Evolutionary conservation across 805 yeast genomes (phyloP), one percentile per base, ranked within the genome.

Genomic region (Nakazawaea ernobii): DNA sequence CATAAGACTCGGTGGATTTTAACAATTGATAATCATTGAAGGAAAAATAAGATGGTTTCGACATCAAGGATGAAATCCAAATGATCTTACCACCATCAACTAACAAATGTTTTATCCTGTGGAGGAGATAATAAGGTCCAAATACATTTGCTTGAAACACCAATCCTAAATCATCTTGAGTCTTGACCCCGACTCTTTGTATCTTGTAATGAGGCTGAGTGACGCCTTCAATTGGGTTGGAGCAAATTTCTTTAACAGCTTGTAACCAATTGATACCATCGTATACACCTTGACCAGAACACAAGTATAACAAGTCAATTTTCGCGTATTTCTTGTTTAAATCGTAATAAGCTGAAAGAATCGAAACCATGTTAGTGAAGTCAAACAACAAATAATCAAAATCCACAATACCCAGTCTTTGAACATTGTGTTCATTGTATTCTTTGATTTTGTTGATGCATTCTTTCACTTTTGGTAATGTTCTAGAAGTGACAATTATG

Each of bases 121-220:
- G 86, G 46, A 91, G 73, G 45, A 94, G 68, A 63, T 82, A 94
- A 68, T 86, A 91, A 2, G 98, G 98, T 0, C 96, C 96, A 67
- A 94, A 88, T n/a, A 92, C 96, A 60, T 94, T 94, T 5, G 94
- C 95, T 65, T 94, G 96, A 69, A 92, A 94, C 4, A 90, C 89
- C 29, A 86, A 68, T 1, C 98, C 97, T 71, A 92, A 56, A 0
- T 79, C 90, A 64, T 94, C 99, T 15, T 59, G 62, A 1, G 96
- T 79, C 58, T 76, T 80, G 26, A 83, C 82, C 4, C 97, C 97
- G 14, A 79, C 73, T 49, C 76, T 73, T 70, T 94, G 98, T 35
- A 85, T 74, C 65, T 92, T 90, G 67, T 86, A 91, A 1, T 82
- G 80, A 8, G 97, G 97, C 50, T 77, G 80, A 0, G 98, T 94